Evolutionary conservation across 2,329 filamentous ascomycete genomes (phyloP), one percentile per base, ranked within the genome.

Genomic region (Sporothrix mexicana): DNA sequence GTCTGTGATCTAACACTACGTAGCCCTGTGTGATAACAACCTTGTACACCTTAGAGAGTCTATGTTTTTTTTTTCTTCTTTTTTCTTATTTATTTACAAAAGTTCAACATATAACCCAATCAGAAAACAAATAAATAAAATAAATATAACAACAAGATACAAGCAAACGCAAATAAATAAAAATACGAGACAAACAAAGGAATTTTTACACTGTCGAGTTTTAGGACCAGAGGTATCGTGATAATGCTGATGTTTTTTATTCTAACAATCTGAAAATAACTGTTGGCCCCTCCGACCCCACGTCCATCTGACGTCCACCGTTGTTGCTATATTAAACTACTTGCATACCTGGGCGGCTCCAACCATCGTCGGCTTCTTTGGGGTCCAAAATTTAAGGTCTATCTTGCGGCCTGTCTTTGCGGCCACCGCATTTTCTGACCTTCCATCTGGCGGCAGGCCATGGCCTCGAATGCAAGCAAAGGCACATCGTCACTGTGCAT

Each of bases 401-500:
- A 20, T 3, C 17, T 10, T 47, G 61, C 41, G 12, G 61, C 25
- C 20, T 66, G 43, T 36, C 41, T 25, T 23, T 66, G 8, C 9
- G 20, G 41, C 51, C n/a, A 23, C 23, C 4, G 15, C n/a, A 51
- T 25, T 20, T 4, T 20, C 8, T 6, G 41, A 13, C 61, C 61
- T 17, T 66, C 41, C 53, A 17, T 13, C 36, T n/a, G 36, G 59
- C 59, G 59, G 59, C 30, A 64, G 61, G 61, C 47, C 25, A 43
- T 43, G 61, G 61, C 36, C 61, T 25, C 30, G 41, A 25, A 66
- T 15, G 41, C 41, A 20, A 20, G 61, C 61, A 55, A 43, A 47
- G 59, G 61, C 61, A 64, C 61, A 23, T 25, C 41, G n/a, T 45
- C 41, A 47, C 61, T 4, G 12, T 66, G 41, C 41, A 66, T 47